phyloP scores from a whole-genome alignment of 306 rosid species.

The Cucumis melo region DNA sequence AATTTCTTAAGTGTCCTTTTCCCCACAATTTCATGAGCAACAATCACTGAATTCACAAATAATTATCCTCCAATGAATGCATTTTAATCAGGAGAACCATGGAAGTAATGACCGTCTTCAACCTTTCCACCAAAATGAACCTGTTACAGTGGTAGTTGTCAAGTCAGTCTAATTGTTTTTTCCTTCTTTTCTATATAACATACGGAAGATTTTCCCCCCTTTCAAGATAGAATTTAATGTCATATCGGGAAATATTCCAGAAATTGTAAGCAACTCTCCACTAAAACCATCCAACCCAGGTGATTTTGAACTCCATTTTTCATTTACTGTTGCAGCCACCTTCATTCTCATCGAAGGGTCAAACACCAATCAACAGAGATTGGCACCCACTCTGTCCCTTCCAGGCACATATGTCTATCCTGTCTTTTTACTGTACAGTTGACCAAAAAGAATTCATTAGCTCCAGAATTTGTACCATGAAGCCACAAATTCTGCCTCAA shows the following conservation, averaged over 20 bases:
- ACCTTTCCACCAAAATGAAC: background rate
- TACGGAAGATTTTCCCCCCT: background rate
- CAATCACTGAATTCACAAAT: background rate
- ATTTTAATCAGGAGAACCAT: background rate
- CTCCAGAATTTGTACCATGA: background rate
- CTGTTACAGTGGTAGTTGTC: background rate
- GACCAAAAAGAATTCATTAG: background rate
- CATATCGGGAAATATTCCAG: background rate
- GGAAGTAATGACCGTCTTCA: background rate
- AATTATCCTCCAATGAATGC: background rate
- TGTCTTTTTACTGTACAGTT: background rate
- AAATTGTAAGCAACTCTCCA: background rate
- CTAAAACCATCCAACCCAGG: background rate
- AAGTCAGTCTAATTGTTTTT: background rate
- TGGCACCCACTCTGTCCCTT: background rate
- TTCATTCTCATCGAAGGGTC: background rate
- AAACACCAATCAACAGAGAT: background rate
- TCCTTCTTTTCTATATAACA: background rate
- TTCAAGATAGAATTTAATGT: background rate
- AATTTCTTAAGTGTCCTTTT: background rate
- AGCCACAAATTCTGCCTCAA: background rate
- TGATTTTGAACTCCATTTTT: background rate
- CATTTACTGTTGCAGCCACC: background rate
- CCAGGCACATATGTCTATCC: background rate
- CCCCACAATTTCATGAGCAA: background rate